Evolutionary conservation across 192 early-diverging fungal species (phyloP).

Genomic region (Gigaspora rosea): DNA sequence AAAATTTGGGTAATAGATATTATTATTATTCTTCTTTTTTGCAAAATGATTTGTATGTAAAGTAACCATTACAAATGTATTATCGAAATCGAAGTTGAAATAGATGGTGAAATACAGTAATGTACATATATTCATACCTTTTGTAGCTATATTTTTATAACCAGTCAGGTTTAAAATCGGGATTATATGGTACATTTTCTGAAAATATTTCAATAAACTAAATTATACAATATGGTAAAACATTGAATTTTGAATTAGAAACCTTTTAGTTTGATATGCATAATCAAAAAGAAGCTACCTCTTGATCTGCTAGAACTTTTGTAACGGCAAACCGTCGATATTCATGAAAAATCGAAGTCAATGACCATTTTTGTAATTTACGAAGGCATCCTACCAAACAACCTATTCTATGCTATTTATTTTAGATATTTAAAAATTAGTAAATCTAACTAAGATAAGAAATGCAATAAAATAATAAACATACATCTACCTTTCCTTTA

Average conservation of each 20-base stretch:
- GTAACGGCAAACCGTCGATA: slow-evolving; percentile 91
- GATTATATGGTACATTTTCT: slow-evolving; percentile 48
- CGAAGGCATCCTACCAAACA: slow-evolving; percentile 92
- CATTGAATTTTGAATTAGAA: not conserved
- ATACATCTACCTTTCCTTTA: slow-evolving; percentile 75
- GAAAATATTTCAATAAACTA: slow-evolving; percentile 62
- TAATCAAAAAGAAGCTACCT: slow-evolving; percentile 56
- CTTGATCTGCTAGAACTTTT: slow-evolving; percentile 90
- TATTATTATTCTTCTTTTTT: too few relatives aligned
- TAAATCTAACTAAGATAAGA: not conserved
- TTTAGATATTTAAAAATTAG: not conserved
- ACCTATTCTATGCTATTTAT: slow-evolving; percentile 79
- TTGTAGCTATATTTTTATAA: slow-evolving; percentile 21
- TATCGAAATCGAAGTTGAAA: too few relatives aligned
- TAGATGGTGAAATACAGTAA: too few relatives aligned
- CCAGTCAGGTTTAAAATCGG: slow-evolving; percentile 53
- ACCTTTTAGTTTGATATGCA: not conserved
- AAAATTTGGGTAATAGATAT: too few relatives aligned
- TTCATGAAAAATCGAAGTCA: slow-evolving; percentile 97
- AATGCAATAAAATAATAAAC: not conserved
- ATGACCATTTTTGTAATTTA: slow-evolving; percentile 93
- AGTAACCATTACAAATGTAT: too few relatives aligned
- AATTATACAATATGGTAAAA: too few relatives aligned
- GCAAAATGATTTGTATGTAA: too few relatives aligned
- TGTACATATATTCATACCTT: too few relatives aligned